Evolutionary conservation across 805 yeast genomes (phyloP).

Genomic region (Metschnikowia santaceciliae): DNA sequence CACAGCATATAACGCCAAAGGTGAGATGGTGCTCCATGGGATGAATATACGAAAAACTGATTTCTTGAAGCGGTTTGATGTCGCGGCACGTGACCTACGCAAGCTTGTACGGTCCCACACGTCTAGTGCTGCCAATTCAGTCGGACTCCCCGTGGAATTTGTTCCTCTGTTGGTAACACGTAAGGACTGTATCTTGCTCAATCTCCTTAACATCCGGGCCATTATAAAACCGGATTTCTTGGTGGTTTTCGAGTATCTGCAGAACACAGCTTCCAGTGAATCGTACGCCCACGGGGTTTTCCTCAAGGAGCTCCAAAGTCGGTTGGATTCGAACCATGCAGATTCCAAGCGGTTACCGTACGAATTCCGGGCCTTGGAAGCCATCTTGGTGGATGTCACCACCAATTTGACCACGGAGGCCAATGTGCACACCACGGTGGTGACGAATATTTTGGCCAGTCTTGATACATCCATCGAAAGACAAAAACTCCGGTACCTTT

Average conservation of each 20-base stretch:
- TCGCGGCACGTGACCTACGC: conserved; percentile 58
- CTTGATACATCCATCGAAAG: conserved; percentile 81
- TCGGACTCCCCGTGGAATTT: conserved; percentile 38
- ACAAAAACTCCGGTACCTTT: conserved; percentile 67
- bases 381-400: conserved; percentile 76
- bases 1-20: conserved; percentile 45
- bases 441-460: conserved; percentile 68
- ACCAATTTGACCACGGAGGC: conserved; percentile 79
- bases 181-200: conserved; percentile 44
- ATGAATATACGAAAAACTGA: conserved; percentile 42
- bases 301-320: conserved; percentile 38
- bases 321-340: conserved; percentile 29
- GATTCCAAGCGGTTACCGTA: conserved; percentile 54
- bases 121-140: conserved; percentile 1
- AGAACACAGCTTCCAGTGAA: conserved; percentile 32
- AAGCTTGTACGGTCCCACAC: conserved; percentile 37
- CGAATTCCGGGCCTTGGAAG: conserved; percentile 87
- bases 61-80: conserved; percentile 42
- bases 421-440: conserved; percentile 75
- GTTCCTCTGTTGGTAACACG: conserved; percentile 55
- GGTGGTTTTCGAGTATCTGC: conserved; percentile 40
- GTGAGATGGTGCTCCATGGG: conserved; percentile 42
- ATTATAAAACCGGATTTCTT: conserved; percentile 50
- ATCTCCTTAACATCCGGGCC: conserved; percentile 48
- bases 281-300: conserved; percentile 43